A percentile compares a stretch with the other conserved stretches of the same genome.
Evolutionary conservation across 129 eudicot species (phyloP).

Genomic region (Pseudognaphalium luteoalbum): DNA sequence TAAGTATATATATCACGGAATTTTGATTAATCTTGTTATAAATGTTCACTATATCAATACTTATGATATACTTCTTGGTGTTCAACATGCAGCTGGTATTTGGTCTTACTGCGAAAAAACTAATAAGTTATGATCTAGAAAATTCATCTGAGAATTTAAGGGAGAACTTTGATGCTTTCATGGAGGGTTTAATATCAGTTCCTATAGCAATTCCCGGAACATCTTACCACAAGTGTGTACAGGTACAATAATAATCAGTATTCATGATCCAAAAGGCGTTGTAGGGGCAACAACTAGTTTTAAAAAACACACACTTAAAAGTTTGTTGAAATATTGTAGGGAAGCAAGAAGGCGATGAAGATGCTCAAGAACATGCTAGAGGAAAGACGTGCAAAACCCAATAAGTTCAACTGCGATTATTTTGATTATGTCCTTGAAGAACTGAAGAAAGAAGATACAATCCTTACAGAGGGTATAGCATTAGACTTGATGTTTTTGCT

Average conservation of each 20-base stretch:
- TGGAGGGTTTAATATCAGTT: conserved; percentile 66
- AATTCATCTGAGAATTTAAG: conserved; percentile 70
- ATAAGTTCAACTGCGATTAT: conserved; percentile 52
- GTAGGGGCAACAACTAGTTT: too few relatives aligned
- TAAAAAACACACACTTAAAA: too few relatives aligned
- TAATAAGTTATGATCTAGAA: conserved; percentile 73
- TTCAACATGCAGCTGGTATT: conserved; percentile 64
- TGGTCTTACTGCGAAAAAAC: conserved; percentile 63
- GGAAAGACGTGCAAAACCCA: conserved; percentile 63
- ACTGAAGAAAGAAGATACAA: conserved; percentile 52
- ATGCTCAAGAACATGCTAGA: conserved; percentile 67
- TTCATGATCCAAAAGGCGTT: too few relatives aligned
- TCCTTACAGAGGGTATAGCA: conserved; percentile 73
- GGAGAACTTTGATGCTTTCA: conserved; percentile 68
- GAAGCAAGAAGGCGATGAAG: conserved; percentile 75
- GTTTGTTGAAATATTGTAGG: conserved; percentile 38
- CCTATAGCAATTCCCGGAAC: conserved; percentile 85
- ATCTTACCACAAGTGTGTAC: conserved; percentile 70
- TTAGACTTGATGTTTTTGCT: conserved; percentile 83
- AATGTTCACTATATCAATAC: too few relatives aligned
- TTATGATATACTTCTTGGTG: not conserved
- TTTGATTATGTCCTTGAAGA: conserved; percentile 75
- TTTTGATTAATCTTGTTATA: too few relatives aligned
- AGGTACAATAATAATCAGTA: conserved; percentile 34
- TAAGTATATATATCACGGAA: conserved; percentile 29